Conservation (phyloP, 768 basidiomycete genomes). For the Pisolithus marmoratus region DNA sequence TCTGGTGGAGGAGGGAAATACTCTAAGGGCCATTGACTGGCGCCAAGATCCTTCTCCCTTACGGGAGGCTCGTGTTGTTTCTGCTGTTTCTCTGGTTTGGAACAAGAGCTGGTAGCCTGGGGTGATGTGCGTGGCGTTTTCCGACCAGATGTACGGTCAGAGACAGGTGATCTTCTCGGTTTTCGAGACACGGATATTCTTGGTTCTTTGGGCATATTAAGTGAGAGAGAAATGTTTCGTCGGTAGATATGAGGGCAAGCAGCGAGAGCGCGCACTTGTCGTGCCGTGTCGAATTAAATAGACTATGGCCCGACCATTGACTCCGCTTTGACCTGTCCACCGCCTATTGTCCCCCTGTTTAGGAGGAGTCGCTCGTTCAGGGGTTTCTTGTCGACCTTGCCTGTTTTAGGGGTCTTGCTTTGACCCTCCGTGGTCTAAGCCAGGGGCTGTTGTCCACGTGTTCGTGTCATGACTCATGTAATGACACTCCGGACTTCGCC, state of each 20-base stretch:
- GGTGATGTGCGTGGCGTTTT: not conserved
- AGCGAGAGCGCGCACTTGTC: not conserved
- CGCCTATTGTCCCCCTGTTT: too few species aligned
- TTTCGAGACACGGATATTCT: not conserved
- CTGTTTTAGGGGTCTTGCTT: too few species aligned
- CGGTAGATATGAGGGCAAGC: not conserved
- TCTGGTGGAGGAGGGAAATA: constrained; percentile 22
- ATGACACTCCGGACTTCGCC: too few species aligned
- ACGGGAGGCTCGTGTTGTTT: not conserved
- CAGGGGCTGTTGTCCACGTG: too few species aligned
- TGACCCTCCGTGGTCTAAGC: too few species aligned
- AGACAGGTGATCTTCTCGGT: not conserved
- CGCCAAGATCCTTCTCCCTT: not conserved
- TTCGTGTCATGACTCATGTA: too few species aligned
- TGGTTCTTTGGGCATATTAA: not conserved
- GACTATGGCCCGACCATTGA: too few species aligned
- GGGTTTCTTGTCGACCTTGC: too few species aligned
- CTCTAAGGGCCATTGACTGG: constrained; percentile 22
- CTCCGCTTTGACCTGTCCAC: too few species aligned
- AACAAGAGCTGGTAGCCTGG: not conserved
- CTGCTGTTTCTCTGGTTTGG: not conserved
- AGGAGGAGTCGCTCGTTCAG: too few species aligned
- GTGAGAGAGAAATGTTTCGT: not conserved
- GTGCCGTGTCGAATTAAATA: too few species aligned
- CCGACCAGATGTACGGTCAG: not conserved